Percentiles rank a stretch among this genome's conserved stretches.
phyloP scores from a whole-genome alignment of 1,284 basidiomycete genomes.

The Boletus smithii region DNA sequence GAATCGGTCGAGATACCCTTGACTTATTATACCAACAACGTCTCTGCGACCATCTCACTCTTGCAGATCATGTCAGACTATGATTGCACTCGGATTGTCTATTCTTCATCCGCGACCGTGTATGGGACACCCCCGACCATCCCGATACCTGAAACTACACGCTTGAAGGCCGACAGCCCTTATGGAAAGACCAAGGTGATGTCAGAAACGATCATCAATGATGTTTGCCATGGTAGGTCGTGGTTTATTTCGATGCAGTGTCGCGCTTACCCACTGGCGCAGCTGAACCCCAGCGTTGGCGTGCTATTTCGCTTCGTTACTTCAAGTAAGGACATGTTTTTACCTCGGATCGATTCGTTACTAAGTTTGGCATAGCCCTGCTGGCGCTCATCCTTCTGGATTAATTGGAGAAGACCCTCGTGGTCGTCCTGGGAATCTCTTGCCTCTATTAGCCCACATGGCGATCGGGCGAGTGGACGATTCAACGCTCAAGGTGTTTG shows the following conservation, averaged over 20 bases:
- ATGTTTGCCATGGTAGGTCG: conserved; percentile 74
- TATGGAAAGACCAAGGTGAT: conserved; percentile 97
- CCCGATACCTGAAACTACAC: conserved; percentile 93
- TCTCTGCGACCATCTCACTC: conserved; percentile 78
- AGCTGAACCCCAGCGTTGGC: conserved; percentile 75
- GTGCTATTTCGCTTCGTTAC: conserved; percentile 85
- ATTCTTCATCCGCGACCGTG: conserved; percentile 98
- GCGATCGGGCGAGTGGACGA: conserved; percentile 88
- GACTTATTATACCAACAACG: conserved; percentile 91
- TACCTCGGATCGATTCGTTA: neutral
- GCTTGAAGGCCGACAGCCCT: conserved; percentile 85
- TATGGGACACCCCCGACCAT: conserved; percentile 93
- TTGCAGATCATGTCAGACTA: conserved; percentile 85
- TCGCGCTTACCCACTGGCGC: conserved; percentile 12
- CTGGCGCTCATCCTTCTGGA: conserved; percentile 95
- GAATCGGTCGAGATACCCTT: conserved; percentile 95
- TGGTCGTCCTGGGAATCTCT: conserved; percentile 92
- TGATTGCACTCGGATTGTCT: conserved; percentile 84
- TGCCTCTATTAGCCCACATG: conserved; percentile 95
- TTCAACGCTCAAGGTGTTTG: conserved; percentile 86
- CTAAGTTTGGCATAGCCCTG: conserved; percentile 59
- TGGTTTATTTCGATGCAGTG: conserved; percentile 1
- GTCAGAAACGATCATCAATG: conserved; percentile 88
- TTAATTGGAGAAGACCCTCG: conserved; percentile 94
- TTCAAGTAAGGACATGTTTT: conserved; percentile 74